Evolutionary conservation across 2,329 filamentous ascomycete species (phyloP).

Genomic region (Didymella keratinophila): DNA sequence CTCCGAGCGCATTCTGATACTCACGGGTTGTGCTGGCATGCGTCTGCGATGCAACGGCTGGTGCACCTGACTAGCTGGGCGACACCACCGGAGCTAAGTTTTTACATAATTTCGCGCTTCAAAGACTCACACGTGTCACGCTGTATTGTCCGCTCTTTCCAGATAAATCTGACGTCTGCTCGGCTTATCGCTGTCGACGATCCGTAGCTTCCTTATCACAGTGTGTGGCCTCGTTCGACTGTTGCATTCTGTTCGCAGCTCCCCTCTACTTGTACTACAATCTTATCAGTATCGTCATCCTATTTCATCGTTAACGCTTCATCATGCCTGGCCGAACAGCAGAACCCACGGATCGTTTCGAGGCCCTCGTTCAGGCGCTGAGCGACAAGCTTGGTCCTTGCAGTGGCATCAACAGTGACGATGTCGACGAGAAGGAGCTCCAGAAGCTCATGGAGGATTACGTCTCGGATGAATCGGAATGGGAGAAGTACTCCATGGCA

Average conservation of each 20-base stretch:
- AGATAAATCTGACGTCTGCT: slow-evolving; percentile 19
- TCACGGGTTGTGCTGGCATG: slow-evolving; percentile 13
- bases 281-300: neutral
- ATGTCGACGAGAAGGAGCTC: slow-evolving; percentile 78
- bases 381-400: slow-evolving; percentile 78
- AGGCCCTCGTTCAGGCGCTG: slow-evolving; percentile 75
- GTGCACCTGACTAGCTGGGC: slow-evolving; percentile 32
- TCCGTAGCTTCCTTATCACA: slow-evolving; percentile 14
- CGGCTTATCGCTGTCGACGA: slow-evolving; percentile 20
- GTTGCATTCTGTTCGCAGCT: neutral
- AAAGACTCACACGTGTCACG: slow-evolving; percentile 21
- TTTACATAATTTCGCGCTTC: slow-evolving; percentile 41
- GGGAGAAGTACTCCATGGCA: slow-evolving; percentile 77
- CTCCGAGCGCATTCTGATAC: slow-evolving; percentile 14
- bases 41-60: slow-evolving; percentile 17
- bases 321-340: slow-evolving; percentile 36
- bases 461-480: slow-evolving; percentile 71
- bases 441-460: slow-evolving; percentile 78
- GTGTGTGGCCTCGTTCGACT: neutral
- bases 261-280: neutral
- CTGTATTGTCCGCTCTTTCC: slow-evolving; percentile 18
- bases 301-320: slow-evolving; percentile 2
- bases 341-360: slow-evolving; percentile 58
- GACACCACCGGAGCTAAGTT: slow-evolving; percentile 29
- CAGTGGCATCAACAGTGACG: slow-evolving; percentile 81